These are phyloP conservation scores for Carex parvula DNA, from an alignment of 176 grass and related monocot genomes.

Conservation along the genomic window DNA sequence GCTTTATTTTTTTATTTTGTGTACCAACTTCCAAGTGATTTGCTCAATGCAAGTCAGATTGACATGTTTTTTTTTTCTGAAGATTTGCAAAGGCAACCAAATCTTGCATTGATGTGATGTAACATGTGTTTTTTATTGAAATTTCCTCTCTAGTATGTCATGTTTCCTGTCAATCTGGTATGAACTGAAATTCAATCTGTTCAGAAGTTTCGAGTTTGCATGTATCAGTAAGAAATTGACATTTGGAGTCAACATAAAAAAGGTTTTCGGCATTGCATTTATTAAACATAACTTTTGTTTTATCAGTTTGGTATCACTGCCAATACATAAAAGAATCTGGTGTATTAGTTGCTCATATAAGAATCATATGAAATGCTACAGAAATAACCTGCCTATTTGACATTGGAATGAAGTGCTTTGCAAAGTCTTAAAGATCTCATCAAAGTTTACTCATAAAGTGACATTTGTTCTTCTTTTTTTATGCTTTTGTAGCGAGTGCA, in stretches of 20 bases:
- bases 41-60: neutral
- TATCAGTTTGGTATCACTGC: neutral
- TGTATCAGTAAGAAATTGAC: neutral
- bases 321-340: neutral
- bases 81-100: neutral
- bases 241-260: neutral
- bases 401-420: neutral
- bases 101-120: constrained; percentile 4
- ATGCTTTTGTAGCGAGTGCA: constrained; percentile 50
- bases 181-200: neutral
- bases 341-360: neutral
- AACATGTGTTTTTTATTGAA: neutral
- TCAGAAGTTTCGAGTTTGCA: neutral
- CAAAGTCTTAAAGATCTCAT: neutral
- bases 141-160: neutral
- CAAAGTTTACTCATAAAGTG: constrained; percentile 6
- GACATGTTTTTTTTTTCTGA: neutral
- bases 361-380: neutral
- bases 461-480: neutral
- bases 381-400: neutral
- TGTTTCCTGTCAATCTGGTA: neutral
- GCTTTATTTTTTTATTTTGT: neutral
- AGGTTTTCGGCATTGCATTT: neutral
- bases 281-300: neutral
- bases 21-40: constrained; percentile 7